Base-by-base conservation (phyloP, 2,329 filamentous ascomycete genomes). In the Metarhizium humberi region DNA sequence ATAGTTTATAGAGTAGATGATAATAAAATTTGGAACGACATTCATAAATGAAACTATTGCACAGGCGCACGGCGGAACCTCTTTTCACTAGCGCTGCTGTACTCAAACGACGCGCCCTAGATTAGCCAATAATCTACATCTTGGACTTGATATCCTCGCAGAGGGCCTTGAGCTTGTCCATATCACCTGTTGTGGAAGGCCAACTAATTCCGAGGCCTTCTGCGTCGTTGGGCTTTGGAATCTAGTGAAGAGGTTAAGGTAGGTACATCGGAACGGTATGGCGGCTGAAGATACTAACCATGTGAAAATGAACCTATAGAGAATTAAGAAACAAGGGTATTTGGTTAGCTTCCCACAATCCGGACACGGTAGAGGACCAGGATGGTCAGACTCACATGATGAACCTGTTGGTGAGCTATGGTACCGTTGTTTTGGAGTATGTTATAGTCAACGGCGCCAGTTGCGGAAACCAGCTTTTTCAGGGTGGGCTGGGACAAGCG, bases 391-490 rank as follows among this genome's bases (percentile, higher is more conserved):
- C 84, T 74, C 75, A 94, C 92, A 75, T 99, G 94, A 62, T 90
- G 87, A 59, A 99, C 92, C 60, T 87, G 78, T 75, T 97, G 94
- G 72, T 99, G 94, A 18, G 94, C 94, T 65, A 92, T 82, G 25
- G 82, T 78, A 53, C 94, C 94, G 67, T 99, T 99, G 75, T 99
- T 99, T 76, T 99, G 94, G 57, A 99, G 76, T 51, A 99, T 81
- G 68, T 99, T 99, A 78, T 90, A 99, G 71, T 97, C 81, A 52
- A 78, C 75, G 4, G 87, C 85, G 42, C 89, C 89, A 4, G 82
- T 84, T 32, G 91, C 92, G 20, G 77, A 72, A 51, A 87, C 91
- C 50, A 99, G 82, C 72, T 88, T 92, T 81, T 96, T 96, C 50
- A 90, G 86, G 16, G 67, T 67, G 49, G 71, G 71, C 71, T 73